Conservation (phyloP, 2,329 filamentous ascomycete genomes). For the Cordyceps farinosa region DNA sequence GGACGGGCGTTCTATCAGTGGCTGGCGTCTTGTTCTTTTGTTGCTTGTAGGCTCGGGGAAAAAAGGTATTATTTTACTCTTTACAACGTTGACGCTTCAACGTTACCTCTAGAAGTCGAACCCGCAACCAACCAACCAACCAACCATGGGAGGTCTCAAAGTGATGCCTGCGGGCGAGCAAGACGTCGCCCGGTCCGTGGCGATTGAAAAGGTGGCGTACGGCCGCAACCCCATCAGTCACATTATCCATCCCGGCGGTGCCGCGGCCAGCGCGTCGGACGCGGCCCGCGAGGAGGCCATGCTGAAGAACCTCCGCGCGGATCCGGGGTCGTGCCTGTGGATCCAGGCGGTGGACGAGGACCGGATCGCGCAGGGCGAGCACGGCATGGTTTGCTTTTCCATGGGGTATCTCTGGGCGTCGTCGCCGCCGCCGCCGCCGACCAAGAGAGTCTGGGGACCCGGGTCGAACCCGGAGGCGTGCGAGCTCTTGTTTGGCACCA, state of each 20-base stretch:
- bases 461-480: conserved; percentile 33
- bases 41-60: background rate
- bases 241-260: conserved; percentile 31
- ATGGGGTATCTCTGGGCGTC: conserved; percentile 34
- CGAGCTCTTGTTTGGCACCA: conserved; percentile 30
- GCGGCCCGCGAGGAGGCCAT: conserved; percentile 24
- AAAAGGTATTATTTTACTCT: background rate
- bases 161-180: conserved; percentile 9
- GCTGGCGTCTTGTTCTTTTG: background rate
- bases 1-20: background rate
- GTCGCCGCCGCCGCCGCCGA: conserved; percentile 27
- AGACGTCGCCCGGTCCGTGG: conserved; percentile 16
- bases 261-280: conserved; percentile 7
- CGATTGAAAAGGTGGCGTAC: conserved; percentile 17
- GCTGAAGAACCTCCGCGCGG: conserved; percentile 21
- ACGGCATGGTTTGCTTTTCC: conserved; percentile 33
- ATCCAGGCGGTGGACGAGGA: conserved; percentile 35
- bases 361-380: conserved; percentile 26
- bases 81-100: background rate
- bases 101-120: background rate
- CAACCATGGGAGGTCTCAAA: conserved; percentile 10
- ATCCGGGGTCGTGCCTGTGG: conserved; percentile 31
- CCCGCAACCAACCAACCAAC: too few species aligned
- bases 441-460: conserved; percentile 27
- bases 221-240: conserved; percentile 24